Percentiles rank a stretch among this genome's conserved stretches.
Evolutionary conservation across 1,284 basidiomycete species (phyloP).

Genomic region (Trametes polyzona): DNA sequence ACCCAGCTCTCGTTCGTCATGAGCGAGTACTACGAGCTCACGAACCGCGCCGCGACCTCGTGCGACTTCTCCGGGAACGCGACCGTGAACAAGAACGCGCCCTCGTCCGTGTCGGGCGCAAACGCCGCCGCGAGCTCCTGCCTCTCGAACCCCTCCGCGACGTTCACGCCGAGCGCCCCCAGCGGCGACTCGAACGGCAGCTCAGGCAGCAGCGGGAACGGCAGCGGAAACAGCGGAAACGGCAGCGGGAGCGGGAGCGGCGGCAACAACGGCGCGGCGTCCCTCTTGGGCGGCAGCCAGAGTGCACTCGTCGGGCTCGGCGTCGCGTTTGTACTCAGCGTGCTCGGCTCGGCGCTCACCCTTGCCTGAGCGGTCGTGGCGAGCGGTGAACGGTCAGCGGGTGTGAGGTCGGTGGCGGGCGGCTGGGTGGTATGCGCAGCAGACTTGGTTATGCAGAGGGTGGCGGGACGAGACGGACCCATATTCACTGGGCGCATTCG

Average conservation of each 20-base stretch:
- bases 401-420: neutral
- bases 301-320: constrained; percentile 48
- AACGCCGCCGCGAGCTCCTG: constrained; percentile 72
- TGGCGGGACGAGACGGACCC: too few relatives aligned
- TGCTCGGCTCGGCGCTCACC: constrained; percentile 35
- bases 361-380: constrained; percentile 27
- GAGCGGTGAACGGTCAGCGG: neutral
- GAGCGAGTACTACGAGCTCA: constrained; percentile 76
- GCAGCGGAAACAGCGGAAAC: constrained; percentile 30
- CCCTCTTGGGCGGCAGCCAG: constrained; percentile 33
- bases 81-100: constrained; percentile 66
- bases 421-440: neutral
- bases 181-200: constrained; percentile 33
- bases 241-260: constrained; percentile 15
- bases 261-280: constrained; percentile 36
- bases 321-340: constrained; percentile 39
- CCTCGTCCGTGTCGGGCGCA: constrained; percentile 57
- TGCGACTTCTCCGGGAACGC: constrained; percentile 87
- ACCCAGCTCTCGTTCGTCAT: constrained; percentile 86
- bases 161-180: constrained; percentile 67
- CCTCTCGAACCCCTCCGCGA: constrained; percentile 67
- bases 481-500: too few relatives aligned
- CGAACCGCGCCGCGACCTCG: constrained; percentile 58
- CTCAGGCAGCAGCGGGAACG: constrained; percentile 21
- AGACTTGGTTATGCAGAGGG: too few relatives aligned